Base-by-base conservation (phyloP, 129 eudicot species). In the Chrysanthemum lavandulifolium region DNA sequence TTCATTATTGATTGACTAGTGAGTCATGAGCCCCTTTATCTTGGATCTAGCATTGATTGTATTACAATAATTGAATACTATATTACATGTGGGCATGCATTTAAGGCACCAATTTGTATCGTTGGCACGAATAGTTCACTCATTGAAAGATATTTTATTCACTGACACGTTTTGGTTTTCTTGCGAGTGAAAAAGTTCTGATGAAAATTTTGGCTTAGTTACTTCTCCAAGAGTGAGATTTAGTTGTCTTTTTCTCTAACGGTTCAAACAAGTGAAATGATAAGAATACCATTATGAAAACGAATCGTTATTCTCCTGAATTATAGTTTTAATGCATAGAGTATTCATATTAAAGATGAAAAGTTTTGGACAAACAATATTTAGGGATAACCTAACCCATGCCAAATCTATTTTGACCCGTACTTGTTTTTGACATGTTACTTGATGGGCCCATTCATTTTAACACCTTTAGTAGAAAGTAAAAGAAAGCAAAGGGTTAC, bases 1-100 rank as follows among this genome's bases (percentile, higher is more conserved):
- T 62, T 18, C 67, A 79, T 72, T 53, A 73, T 84, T 73, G 80
- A 73, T 84, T 69, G 80, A 77, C 83, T 75, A 55, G 49, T 67
- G 82, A 80, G 62, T 14, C 80, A 58, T 58, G 80, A 79, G 63
- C 21, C 74, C 75, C 69, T 29, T 74, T 78, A 61, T 65, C 78
- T 72, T 78, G 73, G 82, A 72, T 78, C 82, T 72, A 78, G 82
- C 82, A 72, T 65, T 56, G 5, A 51, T 48, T 71, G 31, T 55
- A 71, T 13, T 45, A 72, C 73, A 78, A 78, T 65, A 54, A 71
- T 71, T 78, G 82, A 71, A 64, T 65, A 65, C 63, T 72, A 65
- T 72, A 57, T 13, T 70, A 45, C 82, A 71, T 72, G 73, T 72
- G 73, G 71, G 50, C 43, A 78, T 56, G 52, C 49, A 48, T 67